Conservation (phyloP, 345 rosid genomes). For the Lepidium sativum region DNA sequence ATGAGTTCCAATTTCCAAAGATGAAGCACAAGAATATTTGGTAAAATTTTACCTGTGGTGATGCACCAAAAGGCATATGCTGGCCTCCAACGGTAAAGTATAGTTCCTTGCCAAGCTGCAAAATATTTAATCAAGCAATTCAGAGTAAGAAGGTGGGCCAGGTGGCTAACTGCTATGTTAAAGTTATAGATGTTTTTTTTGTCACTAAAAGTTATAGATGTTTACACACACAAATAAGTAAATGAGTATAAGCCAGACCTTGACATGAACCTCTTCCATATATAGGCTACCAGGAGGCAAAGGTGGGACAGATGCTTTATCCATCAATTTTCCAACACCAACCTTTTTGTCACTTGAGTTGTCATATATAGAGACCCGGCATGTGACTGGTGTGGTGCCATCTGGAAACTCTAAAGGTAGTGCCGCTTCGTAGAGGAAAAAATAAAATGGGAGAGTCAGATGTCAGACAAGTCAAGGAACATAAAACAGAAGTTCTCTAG, state of each 20-base stretch:
- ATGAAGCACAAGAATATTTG: background rate
- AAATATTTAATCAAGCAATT: background rate
- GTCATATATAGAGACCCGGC: slow-evolving; percentile 85
- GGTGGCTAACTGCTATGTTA: background rate
- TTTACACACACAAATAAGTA: background rate
- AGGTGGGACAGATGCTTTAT: slow-evolving; percentile 78
- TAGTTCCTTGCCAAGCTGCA: slow-evolving; percentile 79
- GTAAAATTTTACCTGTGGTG: slow-evolving; percentile 70
- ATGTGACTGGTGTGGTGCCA: slow-evolving; percentile 97
- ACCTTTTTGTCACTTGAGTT: slow-evolving; percentile 78
- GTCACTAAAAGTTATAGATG: background rate
- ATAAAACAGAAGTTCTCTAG: background rate
- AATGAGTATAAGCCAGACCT: slow-evolving; percentile 42
- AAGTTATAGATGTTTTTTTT: no score
- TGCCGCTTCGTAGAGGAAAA: slow-evolving; percentile 47
- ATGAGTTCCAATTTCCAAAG: slow-evolving; percentile 10
- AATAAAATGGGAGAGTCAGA: slow-evolving; percentile 2
- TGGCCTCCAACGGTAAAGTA: slow-evolving; percentile 81
- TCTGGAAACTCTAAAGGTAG: slow-evolving; percentile 94
- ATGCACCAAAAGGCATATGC: slow-evolving; percentile 89
- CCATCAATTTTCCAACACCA: slow-evolving; percentile 79
- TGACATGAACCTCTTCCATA: slow-evolving; percentile 91
- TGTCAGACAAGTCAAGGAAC: background rate
- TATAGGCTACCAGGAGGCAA: slow-evolving; percentile 68
- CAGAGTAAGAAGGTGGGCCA: slow-evolving; percentile 8